Evolutionary conservation across 306 rosid genomes (phyloP).

Genomic region (Inga leiocalycina): DNA sequence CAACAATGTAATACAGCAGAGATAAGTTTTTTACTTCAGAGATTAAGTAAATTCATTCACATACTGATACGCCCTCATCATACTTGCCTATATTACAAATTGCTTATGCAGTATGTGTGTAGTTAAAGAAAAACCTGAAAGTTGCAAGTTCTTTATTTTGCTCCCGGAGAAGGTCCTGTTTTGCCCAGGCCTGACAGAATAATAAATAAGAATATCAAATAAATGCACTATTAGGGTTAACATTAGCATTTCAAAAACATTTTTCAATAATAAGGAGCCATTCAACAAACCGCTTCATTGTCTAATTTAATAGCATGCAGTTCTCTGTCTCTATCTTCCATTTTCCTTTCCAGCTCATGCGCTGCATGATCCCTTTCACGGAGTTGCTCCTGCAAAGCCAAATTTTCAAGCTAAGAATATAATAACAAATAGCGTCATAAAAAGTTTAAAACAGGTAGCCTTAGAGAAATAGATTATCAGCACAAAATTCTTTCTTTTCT

Average conservation of each 20-base stretch:
- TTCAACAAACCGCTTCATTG: constrained; percentile 85
- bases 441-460: constrained; percentile 11
- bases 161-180: constrained; percentile 90
- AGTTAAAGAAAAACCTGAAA: constrained; percentile 65
- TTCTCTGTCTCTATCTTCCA: constrained; percentile 91
- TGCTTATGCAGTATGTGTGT: neutral
- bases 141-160: constrained; percentile 84
- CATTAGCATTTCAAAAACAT: neutral
- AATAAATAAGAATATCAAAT: constrained; percentile 22
- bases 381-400: constrained; percentile 76
- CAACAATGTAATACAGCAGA: neutral
- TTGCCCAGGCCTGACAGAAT: constrained; percentile 87
- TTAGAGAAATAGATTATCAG: neutral
- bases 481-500: neutral
- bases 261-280: neutral
- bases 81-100: neutral
- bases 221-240: neutral
- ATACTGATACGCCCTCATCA: neutral
- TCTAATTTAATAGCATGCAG: constrained; percentile 82
- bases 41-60: neutral
- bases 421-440: constrained; percentile 9
- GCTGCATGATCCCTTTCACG: constrained; percentile 69
- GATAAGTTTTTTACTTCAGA: neutral
- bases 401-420: constrained; percentile 34
- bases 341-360: constrained; percentile 79